phyloP scores from a whole-genome alignment of 2,329 filamentous ascomycete species.

The Apiospora pterosperma region DNA sequence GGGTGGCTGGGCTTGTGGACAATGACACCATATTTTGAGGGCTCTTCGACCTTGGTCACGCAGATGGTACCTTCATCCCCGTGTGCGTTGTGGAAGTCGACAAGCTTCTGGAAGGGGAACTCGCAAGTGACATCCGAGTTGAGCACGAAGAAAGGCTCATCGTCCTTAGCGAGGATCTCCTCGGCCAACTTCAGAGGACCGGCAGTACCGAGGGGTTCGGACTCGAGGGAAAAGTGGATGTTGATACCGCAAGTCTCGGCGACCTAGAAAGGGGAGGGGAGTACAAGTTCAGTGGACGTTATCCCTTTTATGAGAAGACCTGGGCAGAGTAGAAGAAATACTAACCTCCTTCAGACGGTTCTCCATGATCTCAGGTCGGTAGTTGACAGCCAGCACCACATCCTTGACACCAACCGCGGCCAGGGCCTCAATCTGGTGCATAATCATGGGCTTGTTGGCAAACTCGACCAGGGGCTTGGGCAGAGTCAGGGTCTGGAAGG shows the following conservation, averaged over 20 bases:
- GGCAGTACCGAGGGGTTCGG: constrained; percentile 90
- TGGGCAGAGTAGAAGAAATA: constrained; percentile 11
- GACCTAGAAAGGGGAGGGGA: constrained; percentile 53
- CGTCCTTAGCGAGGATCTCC: constrained; percentile 86
- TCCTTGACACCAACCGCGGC: constrained; percentile 93
- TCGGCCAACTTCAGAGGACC: constrained; percentile 95
- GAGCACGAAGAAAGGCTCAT: constrained; percentile 93
- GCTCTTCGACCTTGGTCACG: constrained; percentile 98
- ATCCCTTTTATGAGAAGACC: no score
- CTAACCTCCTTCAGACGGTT: constrained; percentile 82
- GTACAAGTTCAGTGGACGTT: constrained; percentile 5
- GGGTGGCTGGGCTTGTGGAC: constrained; percentile 93
- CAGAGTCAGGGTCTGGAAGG: constrained; percentile 79
- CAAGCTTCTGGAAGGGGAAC: constrained; percentile 88
- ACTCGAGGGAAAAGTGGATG: constrained; percentile 96
- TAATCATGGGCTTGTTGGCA: constrained; percentile 98
- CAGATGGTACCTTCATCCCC: constrained; percentile 96
- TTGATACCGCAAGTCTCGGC: constrained; percentile 89
- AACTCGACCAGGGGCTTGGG: constrained; percentile 98
- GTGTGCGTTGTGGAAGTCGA: constrained; percentile 87
- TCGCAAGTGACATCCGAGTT: constrained; percentile 99
- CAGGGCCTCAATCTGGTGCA: constrained; percentile 94
- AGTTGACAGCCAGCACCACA: constrained; percentile 98
- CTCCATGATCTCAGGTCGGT: constrained; percentile 97
- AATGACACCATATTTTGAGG: constrained; percentile 97